Evolutionary conservation across 305 asterid species (phyloP).

Genomic region (Solanum aculeatissimum): DNA sequence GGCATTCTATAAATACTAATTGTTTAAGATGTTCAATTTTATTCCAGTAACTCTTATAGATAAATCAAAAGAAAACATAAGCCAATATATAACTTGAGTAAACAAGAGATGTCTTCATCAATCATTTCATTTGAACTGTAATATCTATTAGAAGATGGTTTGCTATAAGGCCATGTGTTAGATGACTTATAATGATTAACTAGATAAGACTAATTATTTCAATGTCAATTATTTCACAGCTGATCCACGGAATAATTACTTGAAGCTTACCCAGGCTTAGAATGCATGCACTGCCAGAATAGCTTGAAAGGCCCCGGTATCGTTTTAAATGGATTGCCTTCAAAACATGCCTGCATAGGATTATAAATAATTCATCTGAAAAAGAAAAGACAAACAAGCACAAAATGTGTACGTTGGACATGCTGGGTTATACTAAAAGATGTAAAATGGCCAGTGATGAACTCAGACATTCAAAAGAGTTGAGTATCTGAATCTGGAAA

Average conservation of each 20-base stretch:
- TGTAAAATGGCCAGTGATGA: background rate
- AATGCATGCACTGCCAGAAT: conserved; percentile 87
- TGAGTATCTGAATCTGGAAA: background rate
- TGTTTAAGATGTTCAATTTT: background rate
- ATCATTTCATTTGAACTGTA: background rate
- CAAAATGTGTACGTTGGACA: background rate
- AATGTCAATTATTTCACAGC: background rate
- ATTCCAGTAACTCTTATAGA: background rate
- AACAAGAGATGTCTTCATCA: background rate
- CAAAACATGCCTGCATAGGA: conserved; percentile 66
- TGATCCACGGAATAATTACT: background rate
- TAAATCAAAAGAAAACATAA: background rate
- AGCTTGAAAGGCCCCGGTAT: conserved; percentile 97
- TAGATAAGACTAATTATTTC: background rate
- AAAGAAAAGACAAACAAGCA: background rate
- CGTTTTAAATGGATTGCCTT: conserved; percentile 96
- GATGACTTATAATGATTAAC: background rate
- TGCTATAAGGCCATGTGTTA: background rate
- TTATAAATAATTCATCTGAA: background rate
- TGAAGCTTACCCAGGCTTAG: conserved; percentile 81
- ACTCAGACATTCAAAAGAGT: background rate
- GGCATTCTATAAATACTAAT: background rate
- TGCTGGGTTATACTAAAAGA: background rate
- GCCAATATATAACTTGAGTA: background rate
- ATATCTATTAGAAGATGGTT: background rate